phyloP scores from a whole-genome alignment of 331 rosid species.

The Phaseolus coccineus region DNA sequence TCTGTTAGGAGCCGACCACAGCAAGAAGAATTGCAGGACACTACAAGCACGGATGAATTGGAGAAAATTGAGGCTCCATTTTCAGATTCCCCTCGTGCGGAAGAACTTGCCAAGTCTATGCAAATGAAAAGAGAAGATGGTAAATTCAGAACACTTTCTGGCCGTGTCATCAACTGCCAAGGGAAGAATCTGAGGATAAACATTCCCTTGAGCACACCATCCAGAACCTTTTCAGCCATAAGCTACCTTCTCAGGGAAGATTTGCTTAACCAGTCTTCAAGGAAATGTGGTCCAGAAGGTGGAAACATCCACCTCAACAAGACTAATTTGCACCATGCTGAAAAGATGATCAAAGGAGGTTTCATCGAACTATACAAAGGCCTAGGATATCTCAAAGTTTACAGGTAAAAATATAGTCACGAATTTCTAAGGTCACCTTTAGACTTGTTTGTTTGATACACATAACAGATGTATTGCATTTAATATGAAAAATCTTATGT shows the following conservation, averaged over 20 bases:
- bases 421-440: neutral
- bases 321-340: conserved; percentile 85
- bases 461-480: neutral
- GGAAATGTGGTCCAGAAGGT: conserved; percentile 68
- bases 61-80: conserved; percentile 64
- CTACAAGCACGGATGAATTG: conserved; percentile 52
- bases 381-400: conserved; percentile 85
- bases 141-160: conserved; percentile 65
- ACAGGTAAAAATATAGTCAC: conserved; percentile 59
- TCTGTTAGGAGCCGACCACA: conserved; percentile 70
- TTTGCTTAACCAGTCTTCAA: conserved; percentile 80
- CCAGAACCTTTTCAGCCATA: conserved; percentile 88
- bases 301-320: conserved; percentile 73
- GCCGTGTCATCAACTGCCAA: conserved; percentile 64
- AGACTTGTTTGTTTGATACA: neutral
- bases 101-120: conserved; percentile 56
- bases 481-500: conserved; percentile 8
- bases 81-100: conserved; percentile 54
- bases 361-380: conserved; percentile 94
- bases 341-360: conserved; percentile 93
- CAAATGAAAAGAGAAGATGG: conserved; percentile 63
- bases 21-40: conserved; percentile 69
- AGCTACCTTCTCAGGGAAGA: conserved; percentile 85
- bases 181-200: conserved; percentile 88
- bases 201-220: conserved; percentile 93